Conservation (phyloP, 1,139 yeast genomes). For the Magnusiomyces magnusii region DNA sequence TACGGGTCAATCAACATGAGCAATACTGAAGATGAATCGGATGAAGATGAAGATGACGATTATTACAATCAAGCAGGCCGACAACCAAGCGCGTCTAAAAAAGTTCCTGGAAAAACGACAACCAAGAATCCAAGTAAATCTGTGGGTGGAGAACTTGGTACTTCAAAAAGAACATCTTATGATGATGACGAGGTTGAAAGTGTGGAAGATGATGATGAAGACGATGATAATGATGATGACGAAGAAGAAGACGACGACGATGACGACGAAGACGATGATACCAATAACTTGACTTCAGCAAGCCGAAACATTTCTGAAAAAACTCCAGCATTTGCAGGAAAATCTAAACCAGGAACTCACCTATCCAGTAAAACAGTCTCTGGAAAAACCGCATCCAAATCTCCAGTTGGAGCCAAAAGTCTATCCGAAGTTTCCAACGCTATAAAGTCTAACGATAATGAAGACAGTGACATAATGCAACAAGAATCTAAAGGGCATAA, state of each 20-base stretch:
- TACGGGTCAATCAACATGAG: conserved; percentile 1
- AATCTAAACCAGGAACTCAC: conserved; percentile 3
- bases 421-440: background rate
- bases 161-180: background rate
- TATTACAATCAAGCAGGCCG: conserved; percentile 4
- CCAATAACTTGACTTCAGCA: conserved; percentile 3
- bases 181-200: conserved; percentile 15
- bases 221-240: conserved; percentile 9
- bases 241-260: conserved; percentile 5
- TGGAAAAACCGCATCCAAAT: background rate
- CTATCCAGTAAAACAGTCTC: background rate
- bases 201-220: conserved; percentile 13
- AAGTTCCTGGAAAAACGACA: conserved; percentile 1
- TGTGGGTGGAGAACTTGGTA: background rate
- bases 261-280: conserved; percentile 9
- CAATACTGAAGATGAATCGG: conserved; percentile 12
- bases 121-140: conserved; percentile 5
- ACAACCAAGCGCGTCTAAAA: background rate
- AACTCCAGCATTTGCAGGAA: background rate
- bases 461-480: background rate
- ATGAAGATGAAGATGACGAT: conserved; percentile 12
- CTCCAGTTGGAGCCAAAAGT: background rate
- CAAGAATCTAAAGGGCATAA: background rate
- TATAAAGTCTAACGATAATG: background rate
- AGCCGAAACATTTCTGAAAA: conserved; percentile 4